phyloP scores from a whole-genome alignment of 1,284 basidiomycete species.

The Xerocomus amazonicus region DNA sequence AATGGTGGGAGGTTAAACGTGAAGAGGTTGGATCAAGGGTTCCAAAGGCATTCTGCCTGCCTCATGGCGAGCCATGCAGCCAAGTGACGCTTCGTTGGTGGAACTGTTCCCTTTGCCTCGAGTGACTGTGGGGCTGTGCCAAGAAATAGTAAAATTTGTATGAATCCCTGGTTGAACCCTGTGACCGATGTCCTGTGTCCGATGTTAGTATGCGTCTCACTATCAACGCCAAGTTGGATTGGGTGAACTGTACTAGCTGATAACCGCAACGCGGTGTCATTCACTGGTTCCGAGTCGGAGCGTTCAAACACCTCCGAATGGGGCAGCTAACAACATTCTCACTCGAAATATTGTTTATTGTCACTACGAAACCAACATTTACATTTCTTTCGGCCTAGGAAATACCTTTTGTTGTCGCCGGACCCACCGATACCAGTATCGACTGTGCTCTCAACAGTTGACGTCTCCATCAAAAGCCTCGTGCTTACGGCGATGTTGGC shows the following conservation, averaged over 20 bases:
- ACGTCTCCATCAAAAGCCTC: neutral
- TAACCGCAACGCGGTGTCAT: slow-evolving; percentile 17
- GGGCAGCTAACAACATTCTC: slow-evolving; percentile 2
- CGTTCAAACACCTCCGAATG: no score
- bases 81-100: slow-evolving; percentile 13
- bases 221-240: slow-evolving; percentile 3
- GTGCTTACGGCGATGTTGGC: neutral
- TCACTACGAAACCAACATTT: no score
- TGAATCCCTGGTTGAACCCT: neutral
- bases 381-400: no score
- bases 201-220: neutral
- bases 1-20: slow-evolving; percentile 7
- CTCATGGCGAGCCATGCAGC: slow-evolving; percentile 28
- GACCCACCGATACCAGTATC: no score
- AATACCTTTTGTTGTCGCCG: no score
- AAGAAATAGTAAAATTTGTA: no score
- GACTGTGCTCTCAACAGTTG: neutral
- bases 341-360: neutral
- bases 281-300: neutral
- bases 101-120: neutral
- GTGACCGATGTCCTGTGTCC: no score
- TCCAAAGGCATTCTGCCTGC: slow-evolving; percentile 7
- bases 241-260: slow-evolving; percentile 10
- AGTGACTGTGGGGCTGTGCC: no score
- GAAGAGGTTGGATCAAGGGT: slow-evolving; percentile 5